Evolutionary conservation across 2,329 filamentous ascomycete genomes (phyloP), one percentile per base, ranked within the genome.

Genomic region (Chalaropsis thielavioides): DNA sequence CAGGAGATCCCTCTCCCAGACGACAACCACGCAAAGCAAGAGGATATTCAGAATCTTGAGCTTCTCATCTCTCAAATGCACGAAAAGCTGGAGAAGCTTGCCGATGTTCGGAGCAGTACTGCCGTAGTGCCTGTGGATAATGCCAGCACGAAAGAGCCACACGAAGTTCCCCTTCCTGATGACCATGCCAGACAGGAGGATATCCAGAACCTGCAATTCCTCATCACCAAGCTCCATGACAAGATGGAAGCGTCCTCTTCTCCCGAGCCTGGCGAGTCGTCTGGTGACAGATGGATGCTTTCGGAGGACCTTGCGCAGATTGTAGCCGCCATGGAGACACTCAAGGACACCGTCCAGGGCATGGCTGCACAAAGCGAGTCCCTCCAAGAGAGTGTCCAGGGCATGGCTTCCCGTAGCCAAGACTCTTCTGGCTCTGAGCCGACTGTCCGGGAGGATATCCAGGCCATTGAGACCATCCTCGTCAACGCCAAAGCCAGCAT

Each of bases 381-480:
- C 49, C 72, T 92, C 15, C 75, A 76, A 63, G 72, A 76, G 8
- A 79, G 72, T 69, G 81, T 76, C 68, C 75, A 80, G 22, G 77
- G 78, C 35, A 75, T 80, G 38, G 72, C 73, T 35, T 69, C 73
- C 1, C 73, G 15, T 2, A 67, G 68, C 22, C 59, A 67, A 3
- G 65, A 64, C 1, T 65, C 67, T 13, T 62, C 68, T 11, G 64
- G 68, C 24, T 67, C 69, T 19, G 67, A 8, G 67, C 76, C 80
- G 65, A 76, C 67, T 71, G 79, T 69, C 70, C 76, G 89, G 72
- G 90, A 96, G 69, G 92, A 97, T 70, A 64, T 92, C 0, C 85
- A 92, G 68, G 90, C 90, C 11, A 92, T 97, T 66, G 92, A 96
- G 74, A 95, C 88, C 0, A 85, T 97, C 61, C 80, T 97, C 13